Conservation (phyloP, 2,329 filamentous ascomycete species). For the Hyphodiscus sp. region DNA sequence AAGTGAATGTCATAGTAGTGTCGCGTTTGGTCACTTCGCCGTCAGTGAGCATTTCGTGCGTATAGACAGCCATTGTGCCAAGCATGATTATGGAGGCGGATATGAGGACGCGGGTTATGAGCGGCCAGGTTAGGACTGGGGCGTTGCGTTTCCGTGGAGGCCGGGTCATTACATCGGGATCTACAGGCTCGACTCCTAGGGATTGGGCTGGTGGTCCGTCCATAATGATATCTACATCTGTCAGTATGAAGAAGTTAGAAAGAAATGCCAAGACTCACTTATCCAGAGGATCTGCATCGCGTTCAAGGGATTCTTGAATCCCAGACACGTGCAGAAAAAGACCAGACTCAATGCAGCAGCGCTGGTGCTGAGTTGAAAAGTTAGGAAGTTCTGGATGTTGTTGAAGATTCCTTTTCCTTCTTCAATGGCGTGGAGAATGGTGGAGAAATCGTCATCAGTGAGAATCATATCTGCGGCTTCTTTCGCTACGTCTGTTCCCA, state of each 20-base stretch:
- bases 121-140: constrained; percentile 77
- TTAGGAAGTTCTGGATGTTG: constrained; percentile 99
- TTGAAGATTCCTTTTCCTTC: constrained; percentile 99
- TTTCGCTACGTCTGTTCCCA: constrained; percentile 96
- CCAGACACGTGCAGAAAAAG: constrained; percentile 83
- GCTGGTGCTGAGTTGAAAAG: constrained; percentile 95
- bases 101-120: constrained; percentile 79
- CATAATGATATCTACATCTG: constrained; percentile 85
- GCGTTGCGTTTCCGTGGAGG: constrained; percentile 83
- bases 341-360: constrained; percentile 89
- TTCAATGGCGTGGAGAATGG: constrained; percentile 90
- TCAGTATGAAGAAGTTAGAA: constrained; percentile 6
- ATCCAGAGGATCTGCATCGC: constrained; percentile 99
- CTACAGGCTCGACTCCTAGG: constrained; percentile 89
- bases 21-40: constrained; percentile 83
- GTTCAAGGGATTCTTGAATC: constrained; percentile 92
- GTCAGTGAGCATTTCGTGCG: constrained; percentile 81
- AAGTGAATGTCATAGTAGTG: constrained; percentile 98
- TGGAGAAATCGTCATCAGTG: constrained; percentile 83
- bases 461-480: constrained; percentile 92
- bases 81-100: constrained; percentile 86
- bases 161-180: constrained; percentile 87
- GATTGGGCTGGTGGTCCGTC: constrained; percentile 97
- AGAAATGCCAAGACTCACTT: constrained; percentile 54
- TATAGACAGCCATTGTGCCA: constrained; percentile 86